Evolutionary conservation across 768 basidiomycete species (phyloP), one percentile per base, ranked within the genome.

Genomic region (Tephrocybe sp.): DNA sequence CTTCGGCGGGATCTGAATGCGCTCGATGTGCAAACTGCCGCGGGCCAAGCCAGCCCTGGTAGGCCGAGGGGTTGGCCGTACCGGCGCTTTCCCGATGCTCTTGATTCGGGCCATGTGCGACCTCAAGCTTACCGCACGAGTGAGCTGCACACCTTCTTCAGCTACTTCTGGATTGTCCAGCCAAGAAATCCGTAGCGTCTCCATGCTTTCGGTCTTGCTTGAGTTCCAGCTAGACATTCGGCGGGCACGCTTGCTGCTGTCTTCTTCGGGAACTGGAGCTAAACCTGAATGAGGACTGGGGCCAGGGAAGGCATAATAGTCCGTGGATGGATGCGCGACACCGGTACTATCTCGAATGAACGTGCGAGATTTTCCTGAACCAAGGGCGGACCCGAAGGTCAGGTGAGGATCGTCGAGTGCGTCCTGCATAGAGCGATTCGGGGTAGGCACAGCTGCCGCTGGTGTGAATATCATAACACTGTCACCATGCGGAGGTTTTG

Each of bases 41-140:
- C 63, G 61, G n/a, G 59, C 42, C 45, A 57, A 54, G 10, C 52
- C 53, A n/a, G 56, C 51, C 10, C 36, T 63, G 6, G 63, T 62
- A 16, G 70, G 68, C 7, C 60, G 54, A 6, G 71, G 76, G 22
- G 71, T 74, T 2, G 38, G 56, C 49, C 64, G 64, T 47, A 62
- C 64, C 2, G 72, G 71, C 38, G 64, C 73, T 38, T 55, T 70
- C 2, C 76, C 75, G 32, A 72, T 62, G 48, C 66, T 75, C 65
- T 71, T 76, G 49, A 76, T 67, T 45, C 69, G 65, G 14, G 60
- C 41, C 10, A 60, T 20, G 10, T 52, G 58, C 10, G 45, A 36
- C 36, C 48, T 53, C 45, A 54, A 56, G 53, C 40, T 59, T 23
- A 53, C 42, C 17, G 47, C 52, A 2, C 45, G 51, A 16, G 45